Evolutionary conservation across 192 early-diverging fungal genomes (phyloP), one percentile per base, ranked within the genome.

Genomic region (Podila epicladia): DNA sequence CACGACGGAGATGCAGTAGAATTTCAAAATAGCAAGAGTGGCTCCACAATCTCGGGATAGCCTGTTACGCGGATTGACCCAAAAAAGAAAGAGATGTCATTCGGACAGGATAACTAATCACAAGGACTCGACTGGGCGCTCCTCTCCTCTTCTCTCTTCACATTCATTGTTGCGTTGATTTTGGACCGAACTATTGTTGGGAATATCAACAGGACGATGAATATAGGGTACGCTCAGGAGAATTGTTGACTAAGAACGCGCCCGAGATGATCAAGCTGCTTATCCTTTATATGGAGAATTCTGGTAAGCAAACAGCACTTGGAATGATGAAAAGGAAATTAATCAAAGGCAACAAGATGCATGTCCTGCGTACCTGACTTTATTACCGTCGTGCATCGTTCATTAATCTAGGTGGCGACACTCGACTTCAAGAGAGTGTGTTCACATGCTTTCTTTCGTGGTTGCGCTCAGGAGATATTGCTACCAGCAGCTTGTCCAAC

Each of bases 391-490:
- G 13, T 37, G 29, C 22, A 6, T 26, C 51, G 22, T 55, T 67
- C 22, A 41, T 41, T 33, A 82, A 19, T 22, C 6, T 53, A 89
- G 85, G 85, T n/a, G 64, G 85, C 22, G 84, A 90, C 63, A 84
- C 82, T 20, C 87, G 85, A 38, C 85, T 91, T 31, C 92, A 94
- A 59, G 87, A 89, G 48, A 82, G 84, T 0, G 88, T 93, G 5
- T 85, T 95, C 58, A 76, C 74, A 71, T 96, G 94, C 84, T 86
- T 98, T n/a, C 79, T 86, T 12, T 92, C 90, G 33, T 99, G 97
- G 98, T 76, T 99, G 29, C 82, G 87, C 64, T 87, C 92, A 26
- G 95, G 95, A 35, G 93, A 95, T 70, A 89, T 99, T 9, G 82
- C 89, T 51, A 84, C 93, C 33, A 79, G 73, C 51, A 71, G 87